Base-by-base conservation (phyloP, 129 eudicot genomes). In the Logfia minima region DNA sequence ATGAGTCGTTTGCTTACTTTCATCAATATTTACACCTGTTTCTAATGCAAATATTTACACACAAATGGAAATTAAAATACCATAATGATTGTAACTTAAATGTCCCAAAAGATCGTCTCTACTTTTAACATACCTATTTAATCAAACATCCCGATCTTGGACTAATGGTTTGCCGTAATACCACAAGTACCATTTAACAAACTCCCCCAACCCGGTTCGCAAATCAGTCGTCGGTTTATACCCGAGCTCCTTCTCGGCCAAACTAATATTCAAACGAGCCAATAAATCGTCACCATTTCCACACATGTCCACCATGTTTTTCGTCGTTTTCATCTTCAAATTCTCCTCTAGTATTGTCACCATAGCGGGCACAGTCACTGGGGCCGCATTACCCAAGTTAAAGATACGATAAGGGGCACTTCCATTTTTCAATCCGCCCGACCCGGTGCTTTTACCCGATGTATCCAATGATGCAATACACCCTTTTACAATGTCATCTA, bases 141-240 rank as follows among this genome's bases (percentile, higher is more conserved):
- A 70, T 79, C 72, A 70, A 23, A 26, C 70, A 16, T 66, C 29
- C 17, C 73, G 67, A 61, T 43, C 53, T 22, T 32, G 39, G 65
- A 32, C 80, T 10, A 61, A 75, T 56, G 76, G 71, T 32, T 74
- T 80, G 53, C 90, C 88, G 51, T 88, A 86, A 79, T 86, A 88
- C 48, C 88, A 83, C 66, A 86, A 74, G 75, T 89, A 89, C 93
- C 93, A 89, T 76, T 83, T 86, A 66, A 86, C 93, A 63, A 86
- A 89, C 84, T 88, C 85, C 82, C 76, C 80, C 83, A 89, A 86
- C 82, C 93, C 93, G 76, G 88, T 82, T 84, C 75, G 84, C 83
- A 89, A 81, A 84, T 89, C 93, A 19, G 93, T 89, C 6, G 83
- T 84, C n/a, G 93, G 93, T 55, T 86, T 86, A 67, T 82, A 86